Percentiles rank a stretch among this genome's conserved stretches.
Evolutionary conservation across 1,139 yeast species (phyloP).

Genomic region (Geotrichum siamense): DNA sequence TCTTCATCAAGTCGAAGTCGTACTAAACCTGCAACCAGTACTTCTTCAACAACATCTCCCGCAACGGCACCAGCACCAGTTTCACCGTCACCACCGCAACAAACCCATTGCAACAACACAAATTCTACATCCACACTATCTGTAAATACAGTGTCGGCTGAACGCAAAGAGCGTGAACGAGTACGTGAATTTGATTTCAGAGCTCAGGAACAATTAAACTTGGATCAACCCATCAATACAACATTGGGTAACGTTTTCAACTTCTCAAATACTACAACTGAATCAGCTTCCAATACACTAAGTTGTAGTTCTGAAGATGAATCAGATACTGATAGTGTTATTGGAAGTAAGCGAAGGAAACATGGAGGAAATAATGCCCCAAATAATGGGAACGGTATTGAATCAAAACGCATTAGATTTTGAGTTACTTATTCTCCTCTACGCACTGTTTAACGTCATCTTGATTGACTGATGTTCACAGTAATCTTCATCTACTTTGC

Average conservation of each 20-base stretch:
- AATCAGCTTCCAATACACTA: not conserved
- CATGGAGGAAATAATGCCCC: not conserved
- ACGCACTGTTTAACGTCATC: too few species aligned
- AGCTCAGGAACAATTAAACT: constrained; percentile 2
- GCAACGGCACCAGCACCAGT: not conserved
- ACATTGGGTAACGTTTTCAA: not conserved
- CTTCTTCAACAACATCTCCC: not conserved
- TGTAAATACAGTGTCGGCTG: not conserved
- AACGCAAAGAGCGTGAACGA: not conserved
- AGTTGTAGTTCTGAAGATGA: constrained; percentile 3
- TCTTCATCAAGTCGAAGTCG: not conserved
- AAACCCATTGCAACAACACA: not conserved
- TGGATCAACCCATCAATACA: not conserved
- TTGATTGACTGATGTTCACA: too few species aligned
- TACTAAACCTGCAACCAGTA: not conserved
- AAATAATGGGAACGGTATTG: not conserved
- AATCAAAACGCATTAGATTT: constrained; percentile 1
- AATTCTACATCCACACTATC: not conserved
- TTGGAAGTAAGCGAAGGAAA: constrained; percentile 2
- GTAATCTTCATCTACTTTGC: too few species aligned
- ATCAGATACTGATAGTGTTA: not conserved
- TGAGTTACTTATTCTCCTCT: too few species aligned
- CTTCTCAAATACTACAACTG: not conserved
- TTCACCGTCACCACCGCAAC: not conserved
- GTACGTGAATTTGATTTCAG: constrained; percentile 2